Base-by-base conservation (phyloP, 1,284 basidiomycete species). In the Ustilago sp. region DNA sequence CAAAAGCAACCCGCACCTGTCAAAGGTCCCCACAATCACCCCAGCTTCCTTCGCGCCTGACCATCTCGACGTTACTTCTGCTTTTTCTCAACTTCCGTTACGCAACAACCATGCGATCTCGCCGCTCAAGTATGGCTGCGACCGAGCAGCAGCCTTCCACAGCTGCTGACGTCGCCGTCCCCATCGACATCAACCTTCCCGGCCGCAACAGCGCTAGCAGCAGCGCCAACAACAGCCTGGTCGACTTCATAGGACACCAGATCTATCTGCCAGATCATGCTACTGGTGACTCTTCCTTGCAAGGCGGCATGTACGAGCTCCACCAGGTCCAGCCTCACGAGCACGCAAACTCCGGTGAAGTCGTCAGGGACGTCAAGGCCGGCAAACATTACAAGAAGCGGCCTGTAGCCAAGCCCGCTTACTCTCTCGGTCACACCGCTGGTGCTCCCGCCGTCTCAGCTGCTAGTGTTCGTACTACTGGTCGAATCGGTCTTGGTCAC, bases 341-440 rank as follows among this genome's bases (percentile, higher is more conserved):
- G 7, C 34, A 52, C 2, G 67, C 71, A 31, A 32, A 43, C 9
- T 23, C 12, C 2, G 66, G 67, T 31, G 71, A 77, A n/a, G 59
- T 79, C 38, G 62, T 80, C 51, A 70, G 68, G 62, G 79, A 80
- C 63, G 48, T 60, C 51, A 76, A 74, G 59, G 74, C 77, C 19
- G 79, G 79, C 54, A 75, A 77, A 48, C 79, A 79, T 43, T 80
- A 80, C 70, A 71, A 72, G 31, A 77, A 77, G 63, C 57, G 35
- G 4, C 68, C 72, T 7, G 61, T 68, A 12, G 51, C 59, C 23
- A 76, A 72, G 35, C 68, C 74, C 0, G 66, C 69, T 9, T 75
- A 69, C 38, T 77, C 74, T 7, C 66, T 80, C 4, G 75, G 72
- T 3, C 75, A 80, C 58, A 71, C 75, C 28, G 57, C 63, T 5